These are phyloP conservation scores for Pleurotus sapidus DNA, from an alignment of 768 basidiomycete genomes.

Conservation along the genomic window DNA sequence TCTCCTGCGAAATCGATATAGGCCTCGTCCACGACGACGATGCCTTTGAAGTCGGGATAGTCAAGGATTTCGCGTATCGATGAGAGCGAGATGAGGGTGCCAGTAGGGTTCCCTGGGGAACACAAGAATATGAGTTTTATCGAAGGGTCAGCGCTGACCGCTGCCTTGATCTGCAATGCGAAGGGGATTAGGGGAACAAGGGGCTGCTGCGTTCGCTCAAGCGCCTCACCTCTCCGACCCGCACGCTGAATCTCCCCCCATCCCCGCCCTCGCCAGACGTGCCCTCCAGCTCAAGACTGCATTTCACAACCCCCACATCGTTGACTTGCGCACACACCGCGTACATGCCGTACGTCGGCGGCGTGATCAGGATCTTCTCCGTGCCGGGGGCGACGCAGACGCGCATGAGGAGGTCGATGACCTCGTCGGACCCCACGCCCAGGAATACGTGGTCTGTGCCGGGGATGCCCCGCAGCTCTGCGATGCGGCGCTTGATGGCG, in stretches of 20 bases:
- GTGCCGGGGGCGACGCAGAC: slow-evolving; percentile 76
- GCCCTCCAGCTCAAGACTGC: slow-evolving; percentile 62
- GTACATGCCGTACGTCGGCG: slow-evolving; percentile 99
- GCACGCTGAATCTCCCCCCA: slow-evolving; percentile 67
- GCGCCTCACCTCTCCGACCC: slow-evolving; percentile 63
- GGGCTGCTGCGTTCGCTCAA: no score
- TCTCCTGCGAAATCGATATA: slow-evolving; percentile 89
- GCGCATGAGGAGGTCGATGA: slow-evolving; percentile 92
- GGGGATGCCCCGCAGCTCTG: slow-evolving; percentile 67
- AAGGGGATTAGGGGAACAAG: no score
- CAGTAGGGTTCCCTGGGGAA: slow-evolving; percentile 97
- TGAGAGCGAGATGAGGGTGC: slow-evolving; percentile 75
- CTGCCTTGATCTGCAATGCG: slow-evolving; percentile 58
- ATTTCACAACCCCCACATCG: slow-evolving; percentile 80
- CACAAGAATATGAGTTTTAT: slow-evolving; percentile 95
- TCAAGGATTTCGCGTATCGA: slow-evolving; percentile 71
- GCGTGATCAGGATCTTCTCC: slow-evolving; percentile 86
- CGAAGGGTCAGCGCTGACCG: slow-evolving; percentile 62
- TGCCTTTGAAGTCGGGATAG: slow-evolving; percentile 81
- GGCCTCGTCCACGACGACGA: slow-evolving; percentile 94
- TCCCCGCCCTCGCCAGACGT: slow-evolving; percentile 71
- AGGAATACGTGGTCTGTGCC: slow-evolving; percentile 74
- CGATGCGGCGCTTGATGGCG: slow-evolving; percentile 73
- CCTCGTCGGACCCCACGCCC: slow-evolving; percentile 96
- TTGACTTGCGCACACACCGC: slow-evolving; percentile 93